Conservation (phyloP, 2,329 filamentous ascomycete species). For the Penicillium verrucosum region DNA sequence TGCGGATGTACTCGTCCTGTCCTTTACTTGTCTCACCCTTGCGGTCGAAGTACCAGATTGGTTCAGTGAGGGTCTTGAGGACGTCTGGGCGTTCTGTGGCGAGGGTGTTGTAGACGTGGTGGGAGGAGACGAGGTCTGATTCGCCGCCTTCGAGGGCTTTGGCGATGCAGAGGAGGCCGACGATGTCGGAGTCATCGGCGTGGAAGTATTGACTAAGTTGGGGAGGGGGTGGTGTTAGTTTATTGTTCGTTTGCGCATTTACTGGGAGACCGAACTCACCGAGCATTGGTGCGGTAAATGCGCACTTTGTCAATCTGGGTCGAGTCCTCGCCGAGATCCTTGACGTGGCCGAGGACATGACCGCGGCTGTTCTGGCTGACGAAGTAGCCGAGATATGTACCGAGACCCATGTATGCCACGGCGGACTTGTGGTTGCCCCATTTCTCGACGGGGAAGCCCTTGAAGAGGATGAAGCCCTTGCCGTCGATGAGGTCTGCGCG, state of each 20-base stretch:
- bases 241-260: background rate
- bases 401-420: conserved; percentile 85
- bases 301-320: conserved; percentile 80
- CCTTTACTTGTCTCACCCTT: conserved; percentile 77
- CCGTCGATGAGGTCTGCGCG: conserved; percentile 70
- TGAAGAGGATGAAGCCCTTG: conserved; percentile 88
- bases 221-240: background rate
- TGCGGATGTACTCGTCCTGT: conserved; percentile 70
- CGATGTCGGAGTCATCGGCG: conserved; percentile 76
- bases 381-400: conserved; percentile 82
- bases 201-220: conserved; percentile 71
- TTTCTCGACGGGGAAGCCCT: conserved; percentile 70
- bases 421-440: conserved; percentile 80
- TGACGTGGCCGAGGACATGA: conserved; percentile 84
- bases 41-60: conserved; percentile 88
- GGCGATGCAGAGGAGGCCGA: conserved; percentile 77
- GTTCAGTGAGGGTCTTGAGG: conserved; percentile 68
- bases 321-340: conserved; percentile 79
- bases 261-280: conserved; percentile 34
- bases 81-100: conserved; percentile 74
- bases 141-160: conserved; percentile 79
- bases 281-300: conserved; percentile 84
- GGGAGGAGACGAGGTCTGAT: conserved; percentile 73
- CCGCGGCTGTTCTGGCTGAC: conserved; percentile 81
- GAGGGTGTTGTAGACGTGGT: conserved; percentile 78